Percentiles rank a stretch among this genome's conserved stretches.
phyloP scores from a whole-genome alignment of 257 asterid genomes.

The Gynochthodes officinalis region DNA sequence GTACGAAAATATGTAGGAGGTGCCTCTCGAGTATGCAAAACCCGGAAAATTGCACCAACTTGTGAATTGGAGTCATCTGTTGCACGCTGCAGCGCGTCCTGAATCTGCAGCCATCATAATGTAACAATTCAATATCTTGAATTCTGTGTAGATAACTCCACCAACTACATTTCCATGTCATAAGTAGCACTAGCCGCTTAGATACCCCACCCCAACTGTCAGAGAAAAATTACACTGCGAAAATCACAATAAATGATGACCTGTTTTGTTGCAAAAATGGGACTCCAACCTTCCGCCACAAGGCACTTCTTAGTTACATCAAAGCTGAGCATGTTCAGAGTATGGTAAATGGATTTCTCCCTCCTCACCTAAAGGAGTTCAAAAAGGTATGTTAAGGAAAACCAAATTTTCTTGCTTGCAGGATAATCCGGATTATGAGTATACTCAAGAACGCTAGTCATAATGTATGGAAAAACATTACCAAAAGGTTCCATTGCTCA shows the following conservation, averaged over 20 bases:
- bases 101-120: slow-evolving; percentile 53
- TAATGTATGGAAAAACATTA: slow-evolving; percentile 7
- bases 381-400: not conserved
- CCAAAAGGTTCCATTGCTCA: slow-evolving; percentile 91
- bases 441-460: not conserved
- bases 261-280: slow-evolving; percentile 87
- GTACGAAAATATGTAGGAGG: slow-evolving; percentile 93
- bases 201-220: not conserved
- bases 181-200: too few relatives aligned
- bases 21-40: slow-evolving; percentile 83
- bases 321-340: slow-evolving; percentile 96
- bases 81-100: slow-evolving; percentile 75
- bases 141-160: not conserved
- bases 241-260: slow-evolving; percentile 29
- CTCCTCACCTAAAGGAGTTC: slow-evolving; percentile 60
- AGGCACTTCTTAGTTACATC: slow-evolving; percentile 96
- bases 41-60: slow-evolving; percentile 88
- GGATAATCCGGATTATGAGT: not conserved
- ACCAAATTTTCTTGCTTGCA: not conserved
- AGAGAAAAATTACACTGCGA: not conserved
- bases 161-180: not conserved
- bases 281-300: slow-evolving; percentile 99
- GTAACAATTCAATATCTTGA: slow-evolving; percentile 1
- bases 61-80: slow-evolving; percentile 82
- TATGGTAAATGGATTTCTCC: slow-evolving; percentile 93